Evolutionary conservation across 1,284 basidiomycete species (phyloP).

Genomic region (Leucoagaricus sp.): DNA sequence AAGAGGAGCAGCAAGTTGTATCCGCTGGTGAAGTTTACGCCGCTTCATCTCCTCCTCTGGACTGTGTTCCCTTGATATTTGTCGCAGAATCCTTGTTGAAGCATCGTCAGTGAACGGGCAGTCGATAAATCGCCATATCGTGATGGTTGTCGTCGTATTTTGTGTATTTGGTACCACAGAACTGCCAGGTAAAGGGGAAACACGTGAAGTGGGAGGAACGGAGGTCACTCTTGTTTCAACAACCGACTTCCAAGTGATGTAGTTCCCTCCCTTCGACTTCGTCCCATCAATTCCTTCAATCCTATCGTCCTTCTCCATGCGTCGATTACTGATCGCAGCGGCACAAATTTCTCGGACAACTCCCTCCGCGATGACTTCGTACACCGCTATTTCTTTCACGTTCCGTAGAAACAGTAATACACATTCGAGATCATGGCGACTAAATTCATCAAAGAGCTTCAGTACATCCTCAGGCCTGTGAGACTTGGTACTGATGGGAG

Average conservation of each 20-base stretch:
- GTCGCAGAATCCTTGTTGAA: not conserved
- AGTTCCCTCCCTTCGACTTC: slow-evolving; percentile 18
- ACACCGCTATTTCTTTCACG: slow-evolving; percentile 38
- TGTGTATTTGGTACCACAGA: not conserved
- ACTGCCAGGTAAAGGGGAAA: not conserved
- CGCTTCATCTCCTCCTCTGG: slow-evolving; percentile 22
- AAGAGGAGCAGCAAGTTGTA: slow-evolving; percentile 36
- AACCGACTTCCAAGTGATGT: slow-evolving; percentile 19
- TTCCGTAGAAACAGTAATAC: slow-evolving; percentile 47
- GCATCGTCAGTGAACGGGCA: slow-evolving; percentile 5
- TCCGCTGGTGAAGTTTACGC: slow-evolving; percentile 42
- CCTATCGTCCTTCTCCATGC: not conserved
- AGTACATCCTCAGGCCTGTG: slow-evolving; percentile 34
- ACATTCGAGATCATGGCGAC: slow-evolving; percentile 40
- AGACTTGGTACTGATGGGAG: slow-evolving; percentile 34
- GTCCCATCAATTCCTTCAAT: slow-evolving; percentile 24
- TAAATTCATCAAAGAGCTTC: slow-evolving; percentile 42
- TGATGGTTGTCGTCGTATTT: not conserved
- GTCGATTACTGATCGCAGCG: not conserved
- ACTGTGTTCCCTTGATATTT: not conserved
- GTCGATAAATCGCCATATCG: slow-evolving; percentile 8
- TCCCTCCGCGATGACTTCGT: slow-evolving; percentile 34
- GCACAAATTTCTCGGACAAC: not conserved
- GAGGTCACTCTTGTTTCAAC: not conserved
- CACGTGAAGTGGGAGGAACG: slow-evolving; percentile 6